Conservation (phyloP, 257 asterid species). For the Haberlea rhodopensis region DNA sequence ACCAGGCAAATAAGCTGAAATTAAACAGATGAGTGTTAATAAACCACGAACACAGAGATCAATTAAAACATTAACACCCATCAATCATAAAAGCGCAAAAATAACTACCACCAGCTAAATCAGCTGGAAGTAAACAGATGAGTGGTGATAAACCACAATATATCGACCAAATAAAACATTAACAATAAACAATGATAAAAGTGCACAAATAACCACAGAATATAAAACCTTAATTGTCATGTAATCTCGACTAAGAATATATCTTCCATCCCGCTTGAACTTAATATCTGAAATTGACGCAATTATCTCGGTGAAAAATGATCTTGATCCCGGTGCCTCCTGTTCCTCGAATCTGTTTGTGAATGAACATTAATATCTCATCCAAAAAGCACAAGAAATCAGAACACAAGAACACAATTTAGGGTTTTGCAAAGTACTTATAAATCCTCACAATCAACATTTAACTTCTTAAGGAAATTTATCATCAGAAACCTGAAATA, state of each 20-base stretch:
- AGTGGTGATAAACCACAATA: slow-evolving; percentile 12
- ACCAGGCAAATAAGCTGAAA: no score
- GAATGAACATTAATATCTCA: slow-evolving; percentile 34
- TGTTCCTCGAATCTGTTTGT: slow-evolving; percentile 91
- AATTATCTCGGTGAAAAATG: slow-evolving; percentile 99
- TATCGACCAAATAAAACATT: slow-evolving; percentile 7
- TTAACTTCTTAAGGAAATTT: slow-evolving; percentile 12
- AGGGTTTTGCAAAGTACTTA: slow-evolving; percentile 6
- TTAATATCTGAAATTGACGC: slow-evolving; percentile 98
- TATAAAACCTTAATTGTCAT: slow-evolving; percentile 91
- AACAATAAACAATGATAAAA: slow-evolving; percentile 16
- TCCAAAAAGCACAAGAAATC: slow-evolving; percentile 11
- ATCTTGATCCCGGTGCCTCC: slow-evolving; percentile 97
- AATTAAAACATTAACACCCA: no score
- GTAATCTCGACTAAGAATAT: slow-evolving; percentile 95
- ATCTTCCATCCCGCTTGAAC: slow-evolving; percentile 92
- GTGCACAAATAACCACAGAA: slow-evolving; percentile 17
- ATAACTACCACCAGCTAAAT: slow-evolving; percentile 16
- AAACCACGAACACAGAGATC: no score
- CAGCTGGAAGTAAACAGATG: background rate
- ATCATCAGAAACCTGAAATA: slow-evolving; percentile 11
- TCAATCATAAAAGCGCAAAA: no score
- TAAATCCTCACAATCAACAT: slow-evolving; percentile 16
- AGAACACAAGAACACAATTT: slow-evolving; percentile 19
- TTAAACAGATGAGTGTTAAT: no score